Evolutionary conservation across 306 rosid species (phyloP).

Genomic region (Quercus parvula): DNA sequence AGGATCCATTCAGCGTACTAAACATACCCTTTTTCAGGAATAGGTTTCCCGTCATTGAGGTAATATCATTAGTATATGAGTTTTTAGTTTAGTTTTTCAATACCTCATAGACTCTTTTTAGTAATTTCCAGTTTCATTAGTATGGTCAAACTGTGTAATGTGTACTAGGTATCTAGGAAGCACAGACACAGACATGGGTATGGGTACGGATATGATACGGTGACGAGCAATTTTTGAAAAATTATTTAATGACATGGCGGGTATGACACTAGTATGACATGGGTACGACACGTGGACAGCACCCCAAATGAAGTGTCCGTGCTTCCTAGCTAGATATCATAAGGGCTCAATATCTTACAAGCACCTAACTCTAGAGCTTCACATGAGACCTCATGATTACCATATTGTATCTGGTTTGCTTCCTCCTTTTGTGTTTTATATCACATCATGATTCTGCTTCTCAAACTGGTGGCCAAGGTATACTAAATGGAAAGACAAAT

Average conservation of each 20-base stretch:
- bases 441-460: not conserved
- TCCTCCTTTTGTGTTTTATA: not conserved
- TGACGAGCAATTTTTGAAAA: no score
- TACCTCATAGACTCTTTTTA: not conserved
- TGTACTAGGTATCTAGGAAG: not conserved
- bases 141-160: not conserved
- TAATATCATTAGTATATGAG: not conserved
- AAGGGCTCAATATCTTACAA: not conserved
- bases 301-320: no score
- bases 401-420: not conserved
- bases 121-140: not conserved
- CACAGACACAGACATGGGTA: no score
- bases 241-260: no score
- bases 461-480: not conserved
- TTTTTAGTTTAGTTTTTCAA: not conserved
- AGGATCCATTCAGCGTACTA: no score
- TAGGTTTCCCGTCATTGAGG: not conserved
- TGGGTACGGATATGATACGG: no score
- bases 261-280: no score
- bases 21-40: not conserved
- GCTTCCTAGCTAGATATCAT: not conserved
- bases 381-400: not conserved
- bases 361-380: not conserved
- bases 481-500: not conserved
- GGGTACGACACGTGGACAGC: no score